These are phyloP conservation scores for Dimocarpus longan DNA, from an alignment of 345 rosid species.

Conservation along the genomic window DNA sequence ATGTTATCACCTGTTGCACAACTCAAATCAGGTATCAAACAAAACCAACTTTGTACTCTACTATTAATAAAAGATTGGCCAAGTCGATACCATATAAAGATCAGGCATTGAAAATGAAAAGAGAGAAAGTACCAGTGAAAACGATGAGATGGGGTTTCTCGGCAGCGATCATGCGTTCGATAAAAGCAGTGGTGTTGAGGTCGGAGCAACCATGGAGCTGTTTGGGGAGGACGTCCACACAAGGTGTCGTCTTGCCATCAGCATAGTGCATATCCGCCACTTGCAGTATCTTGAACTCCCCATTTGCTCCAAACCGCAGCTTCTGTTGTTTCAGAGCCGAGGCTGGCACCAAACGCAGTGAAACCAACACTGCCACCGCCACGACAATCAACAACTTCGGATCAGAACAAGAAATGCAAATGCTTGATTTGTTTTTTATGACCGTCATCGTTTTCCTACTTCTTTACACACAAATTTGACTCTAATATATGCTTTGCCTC, in stretches of 20 bases:
- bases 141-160: constrained; percentile 86
- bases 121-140: constrained; percentile 63
- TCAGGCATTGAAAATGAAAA: not conserved
- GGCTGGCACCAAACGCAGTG: constrained; percentile 22
- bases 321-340: constrained; percentile 25
- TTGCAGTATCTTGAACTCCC: constrained; percentile 85
- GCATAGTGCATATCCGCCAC: constrained; percentile 96
- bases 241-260: constrained; percentile 57
- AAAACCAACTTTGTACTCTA: not conserved
- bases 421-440: not conserved
- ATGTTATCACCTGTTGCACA: constrained; percentile 75
- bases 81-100: too few relatives aligned
- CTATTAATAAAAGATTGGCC: not conserved
- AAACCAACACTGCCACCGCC: constrained; percentile 19
- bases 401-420: constrained; percentile 4
- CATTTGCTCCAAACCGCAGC: constrained; percentile 55
- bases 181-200: constrained; percentile 82
- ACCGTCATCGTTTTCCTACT: not conserved
- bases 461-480: not conserved
- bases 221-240: constrained; percentile 52
- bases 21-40: not conserved
- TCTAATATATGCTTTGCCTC: too few relatives aligned
- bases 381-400: not conserved
- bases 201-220: constrained; percentile 68
- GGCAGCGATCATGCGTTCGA: constrained; percentile 67